phyloP scores from a whole-genome alignment of 768 basidiomycete species.

The Serpula lacrymans region DNA sequence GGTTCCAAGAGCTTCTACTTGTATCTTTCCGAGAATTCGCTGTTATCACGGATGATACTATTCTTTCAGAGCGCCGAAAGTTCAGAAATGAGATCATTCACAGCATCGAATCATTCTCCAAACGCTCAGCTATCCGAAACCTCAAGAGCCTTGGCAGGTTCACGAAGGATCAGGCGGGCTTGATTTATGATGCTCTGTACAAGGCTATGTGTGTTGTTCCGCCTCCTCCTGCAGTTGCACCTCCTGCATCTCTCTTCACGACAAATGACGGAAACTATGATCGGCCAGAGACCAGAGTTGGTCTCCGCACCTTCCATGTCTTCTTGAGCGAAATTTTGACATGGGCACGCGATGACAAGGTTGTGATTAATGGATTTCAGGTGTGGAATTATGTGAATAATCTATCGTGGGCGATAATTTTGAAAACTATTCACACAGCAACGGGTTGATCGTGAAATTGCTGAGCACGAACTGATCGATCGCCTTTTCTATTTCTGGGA shows the following conservation, averaged over 20 bases:
- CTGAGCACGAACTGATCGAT: conserved; percentile 95
- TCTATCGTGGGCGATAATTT: neutral
- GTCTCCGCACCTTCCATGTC: conserved; percentile 76
- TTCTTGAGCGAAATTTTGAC: conserved; percentile 92
- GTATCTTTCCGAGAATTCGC: conserved; percentile 98
- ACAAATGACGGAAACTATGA: conserved; percentile 63
- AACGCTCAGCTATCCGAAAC: conserved; percentile 86
- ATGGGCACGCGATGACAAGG: conserved; percentile 93
- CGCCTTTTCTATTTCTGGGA: conserved; percentile 97
- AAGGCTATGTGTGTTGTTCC: conserved; percentile 78
- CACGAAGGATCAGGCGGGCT: conserved; percentile 79
- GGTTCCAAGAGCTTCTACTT: conserved; percentile 94
- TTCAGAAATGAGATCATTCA: conserved; percentile 89
- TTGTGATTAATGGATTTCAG: conserved; percentile 91
- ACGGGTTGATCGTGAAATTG: conserved; percentile 85
- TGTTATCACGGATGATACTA: conserved; percentile 93
- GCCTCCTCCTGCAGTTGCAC: conserved; percentile 52
- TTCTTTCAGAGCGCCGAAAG: conserved; percentile 77
- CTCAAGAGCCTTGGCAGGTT: conserved; percentile 77
- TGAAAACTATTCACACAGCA: conserved; percentile 42
- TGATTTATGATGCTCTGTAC: conserved; percentile 91
- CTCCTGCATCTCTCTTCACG: conserved; percentile 49
- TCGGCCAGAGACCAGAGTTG: conserved; percentile 87
- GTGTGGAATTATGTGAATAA: conserved; percentile 31
- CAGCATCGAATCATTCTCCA: conserved; percentile 92